A percentile compares a stretch with the other conserved stretches of the same genome.
Evolutionary conservation across 768 basidiomycete species (phyloP).

Genomic region (Leccinellum rugosiceps): DNA sequence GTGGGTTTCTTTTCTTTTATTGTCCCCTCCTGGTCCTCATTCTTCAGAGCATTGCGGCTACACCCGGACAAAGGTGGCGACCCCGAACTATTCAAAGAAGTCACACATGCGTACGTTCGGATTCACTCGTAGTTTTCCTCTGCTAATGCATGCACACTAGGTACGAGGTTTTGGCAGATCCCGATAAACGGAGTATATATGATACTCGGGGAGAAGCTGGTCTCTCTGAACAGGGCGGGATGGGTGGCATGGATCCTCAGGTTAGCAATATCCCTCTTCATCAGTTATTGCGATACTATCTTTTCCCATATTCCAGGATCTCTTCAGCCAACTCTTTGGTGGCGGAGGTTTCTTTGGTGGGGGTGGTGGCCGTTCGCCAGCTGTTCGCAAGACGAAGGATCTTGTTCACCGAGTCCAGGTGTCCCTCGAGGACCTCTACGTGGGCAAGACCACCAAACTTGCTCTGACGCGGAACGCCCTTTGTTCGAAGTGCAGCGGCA

Average conservation of each 20-base stretch:
- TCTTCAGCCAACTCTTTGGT: conserved; percentile 96
- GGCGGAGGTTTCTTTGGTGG: conserved; percentile 79
- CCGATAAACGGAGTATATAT: conserved; percentile 77
- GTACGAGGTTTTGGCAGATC: conserved; percentile 90
- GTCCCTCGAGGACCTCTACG: conserved; percentile 97
- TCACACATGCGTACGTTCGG: conserved; percentile 82
- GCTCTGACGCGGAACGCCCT: conserved; percentile 94
- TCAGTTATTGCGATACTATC: background rate
- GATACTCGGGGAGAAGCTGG: conserved; percentile 94
- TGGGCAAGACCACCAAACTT: conserved; percentile 97
- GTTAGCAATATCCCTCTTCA: conserved; percentile 37
- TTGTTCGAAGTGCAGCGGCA: conserved; percentile 91
- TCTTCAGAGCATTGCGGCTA: conserved; percentile 68
- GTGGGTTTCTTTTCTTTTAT: conserved; percentile 36
- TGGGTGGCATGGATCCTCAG: conserved; percentile 97
- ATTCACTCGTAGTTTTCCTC: background rate
- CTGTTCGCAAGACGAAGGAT: conserved; percentile 93
- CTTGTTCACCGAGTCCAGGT: conserved; percentile 96
- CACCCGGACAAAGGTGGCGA: conserved; percentile 97
- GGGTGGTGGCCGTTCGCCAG: conserved; percentile 56
- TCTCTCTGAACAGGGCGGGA: conserved; percentile 78
- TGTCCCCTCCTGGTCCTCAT: conserved; percentile 6
- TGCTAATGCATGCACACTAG: conserved; percentile 38
- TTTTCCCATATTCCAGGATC: conserved; percentile 52
- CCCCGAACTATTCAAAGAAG: conserved; percentile 95